Percentiles rank a stretch among this genome's conserved stretches.
These are phyloP conservation scores for Theobroma cacao DNA, from an alignment of 345 rosid genomes.

Conservation along the genomic window DNA sequence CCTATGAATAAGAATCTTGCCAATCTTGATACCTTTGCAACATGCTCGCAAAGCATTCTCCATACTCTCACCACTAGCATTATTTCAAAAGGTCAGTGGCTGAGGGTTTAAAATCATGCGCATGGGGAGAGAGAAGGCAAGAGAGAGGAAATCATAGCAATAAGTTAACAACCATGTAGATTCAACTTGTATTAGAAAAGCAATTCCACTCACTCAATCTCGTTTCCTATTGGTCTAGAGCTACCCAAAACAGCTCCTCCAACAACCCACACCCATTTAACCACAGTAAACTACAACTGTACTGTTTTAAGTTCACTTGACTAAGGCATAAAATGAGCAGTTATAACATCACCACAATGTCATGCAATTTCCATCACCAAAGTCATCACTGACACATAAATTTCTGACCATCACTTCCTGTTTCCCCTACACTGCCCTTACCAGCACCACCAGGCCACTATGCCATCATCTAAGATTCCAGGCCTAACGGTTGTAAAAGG, in stretches of 20 bases:
- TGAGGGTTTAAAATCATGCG: background rate
- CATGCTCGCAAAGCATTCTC: slow-evolving; percentile 98
- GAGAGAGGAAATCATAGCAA: background rate
- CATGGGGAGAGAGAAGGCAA: background rate
- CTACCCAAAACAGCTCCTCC: background rate
- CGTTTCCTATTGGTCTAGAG: background rate
- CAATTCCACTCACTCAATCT: background rate
- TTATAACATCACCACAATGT: background rate
- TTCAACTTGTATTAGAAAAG: background rate
- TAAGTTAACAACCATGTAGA: background rate
- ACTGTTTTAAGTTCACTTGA: background rate
- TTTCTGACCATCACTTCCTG: background rate
- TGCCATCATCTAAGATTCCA: background rate
- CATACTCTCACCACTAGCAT: slow-evolving; percentile 95
- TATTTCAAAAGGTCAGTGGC: slow-evolving; percentile 10
- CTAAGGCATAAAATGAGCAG: too few species aligned
- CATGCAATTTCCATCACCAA: background rate
- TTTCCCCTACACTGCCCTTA: background rate
- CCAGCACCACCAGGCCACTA: background rate
- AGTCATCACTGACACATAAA: background rate
- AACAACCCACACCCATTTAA: background rate
- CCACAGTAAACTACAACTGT: background rate
- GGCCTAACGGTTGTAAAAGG: too few species aligned
- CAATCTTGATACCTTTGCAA: slow-evolving; percentile 96
- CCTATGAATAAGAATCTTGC: slow-evolving; percentile 93